Base-by-base conservation (phyloP, 306 rosid genomes). In the Myrica gale region DNA sequence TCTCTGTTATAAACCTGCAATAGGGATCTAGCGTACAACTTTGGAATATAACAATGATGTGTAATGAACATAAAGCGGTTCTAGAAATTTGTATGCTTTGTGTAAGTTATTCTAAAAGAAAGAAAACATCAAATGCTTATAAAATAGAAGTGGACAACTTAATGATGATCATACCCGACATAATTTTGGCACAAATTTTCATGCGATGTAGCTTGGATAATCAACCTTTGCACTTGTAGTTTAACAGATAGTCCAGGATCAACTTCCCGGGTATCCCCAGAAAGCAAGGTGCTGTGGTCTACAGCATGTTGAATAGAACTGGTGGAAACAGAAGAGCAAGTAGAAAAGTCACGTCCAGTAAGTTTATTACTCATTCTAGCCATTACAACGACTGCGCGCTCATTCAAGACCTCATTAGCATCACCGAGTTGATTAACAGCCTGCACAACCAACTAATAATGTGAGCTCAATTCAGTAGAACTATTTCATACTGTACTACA, bases 371-470 rank as follows among this genome's bases (percentile, higher is more conserved):
- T 90, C 99, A 95, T 95, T 66, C 99, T 93, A 74, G 91, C 97
- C 99, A 92, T 95, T 41, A 95, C 99, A 85, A 92, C 97, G 78
- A 95, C 93, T 11, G 99, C 99, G 0, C 96, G 99, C 83, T 95
- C 99, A 52, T 92, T 95, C 74, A 95, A 83, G 82, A 95, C 99
- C 96, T 89, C 99, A 73, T 92, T 95, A 41, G 99, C 99, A 83
- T 95, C 99, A 47, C 99, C 99, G 44, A 95, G 96, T 85, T 95
- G 99, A 85, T 90, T 90, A 66, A 95, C 97, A 81, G 99, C 97
- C 99, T 95, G 78, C 73, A 71, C 6, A 69, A 21, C 60, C 80
- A 60, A 76, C 76, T 69, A 53, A 79, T 56, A 70, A n/a, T 26
- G 83, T 82, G 41, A 82, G 85, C 81, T 76, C 50, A 39, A 43